phyloP scores from a whole-genome alignment of 148 eudicot species.

The Drosera capensis region DNA sequence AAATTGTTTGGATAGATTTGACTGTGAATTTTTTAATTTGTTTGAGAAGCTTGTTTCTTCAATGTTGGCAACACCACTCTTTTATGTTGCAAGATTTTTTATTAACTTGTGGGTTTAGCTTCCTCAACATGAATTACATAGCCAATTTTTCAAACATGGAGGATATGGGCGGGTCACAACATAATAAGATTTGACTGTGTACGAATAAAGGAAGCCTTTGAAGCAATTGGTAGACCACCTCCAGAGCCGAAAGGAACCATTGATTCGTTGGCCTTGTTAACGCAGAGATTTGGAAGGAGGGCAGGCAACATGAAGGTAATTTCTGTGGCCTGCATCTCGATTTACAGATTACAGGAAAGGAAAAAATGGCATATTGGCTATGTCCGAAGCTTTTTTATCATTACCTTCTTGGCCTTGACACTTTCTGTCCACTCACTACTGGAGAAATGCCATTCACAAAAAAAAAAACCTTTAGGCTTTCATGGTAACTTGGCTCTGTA shows the following conservation, averaged over 20 bases:
- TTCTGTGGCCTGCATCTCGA: background rate
- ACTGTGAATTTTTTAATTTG: too few relatives aligned
- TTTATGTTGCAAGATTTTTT: too few relatives aligned
- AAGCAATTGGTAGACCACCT: slow-evolving; percentile 49
- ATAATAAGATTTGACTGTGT: slow-evolving; percentile 82
- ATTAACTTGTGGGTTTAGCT: background rate
- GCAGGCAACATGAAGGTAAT: slow-evolving; percentile 98
- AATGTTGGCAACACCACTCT: too few relatives aligned
- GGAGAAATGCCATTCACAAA: too few relatives aligned
- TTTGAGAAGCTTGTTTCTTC: too few relatives aligned
- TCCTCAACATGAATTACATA: background rate
- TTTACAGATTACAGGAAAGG: background rate
- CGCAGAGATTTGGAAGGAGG: slow-evolving; percentile 81
- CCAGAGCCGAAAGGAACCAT: slow-evolving; percentile 86
- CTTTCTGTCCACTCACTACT: too few relatives aligned
- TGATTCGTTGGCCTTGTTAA: slow-evolving; percentile 73
- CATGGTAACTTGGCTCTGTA: too few relatives aligned
- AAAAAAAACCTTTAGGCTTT: too few relatives aligned
- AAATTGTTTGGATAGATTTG: too few relatives aligned
- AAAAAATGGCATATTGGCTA: background rate
- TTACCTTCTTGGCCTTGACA: too few relatives aligned
- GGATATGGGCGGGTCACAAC: slow-evolving; percentile 97
- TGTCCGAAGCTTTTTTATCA: background rate
- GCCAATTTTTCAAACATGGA: slow-evolving; percentile 34
- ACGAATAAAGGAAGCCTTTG: slow-evolving; percentile 75